Evolutionary conservation across 2,329 filamentous ascomycete species (phyloP).

Genomic region (Alternaria tenuissima): DNA sequence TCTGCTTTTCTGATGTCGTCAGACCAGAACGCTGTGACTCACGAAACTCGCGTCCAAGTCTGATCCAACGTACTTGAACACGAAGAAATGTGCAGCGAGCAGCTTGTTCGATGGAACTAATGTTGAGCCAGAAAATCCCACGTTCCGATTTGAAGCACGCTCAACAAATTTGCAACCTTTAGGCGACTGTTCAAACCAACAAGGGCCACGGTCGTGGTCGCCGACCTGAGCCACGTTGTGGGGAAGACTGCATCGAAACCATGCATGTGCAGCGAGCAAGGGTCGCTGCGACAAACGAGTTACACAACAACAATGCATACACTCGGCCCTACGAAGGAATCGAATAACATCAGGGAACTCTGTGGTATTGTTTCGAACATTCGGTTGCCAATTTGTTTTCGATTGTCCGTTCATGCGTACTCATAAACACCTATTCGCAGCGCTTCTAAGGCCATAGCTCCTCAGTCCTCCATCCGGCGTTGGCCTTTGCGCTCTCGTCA

Average conservation of each 20-base stretch:
- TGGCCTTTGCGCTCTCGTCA: constrained; percentile 51
- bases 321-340: not conserved
- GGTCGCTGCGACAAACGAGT: constrained; percentile 2
- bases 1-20: constrained; percentile 3
- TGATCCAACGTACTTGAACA: not conserved
- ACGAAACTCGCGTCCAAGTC: not conserved
- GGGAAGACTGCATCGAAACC: constrained; percentile 22
- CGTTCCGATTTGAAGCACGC: not conserved
- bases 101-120: not conserved
- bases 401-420: not conserved
- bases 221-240: constrained; percentile 41
- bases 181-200: not conserved
- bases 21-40: not conserved
- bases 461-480: constrained; percentile 65
- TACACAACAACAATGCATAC: constrained; percentile 5
- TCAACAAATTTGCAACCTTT: not conserved
- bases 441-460: constrained; percentile 50
- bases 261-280: constrained; percentile 6
- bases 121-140: too few species aligned
- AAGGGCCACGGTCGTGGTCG: constrained; percentile 22
- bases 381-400: not conserved
- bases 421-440: not conserved
- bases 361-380: not conserved
- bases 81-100: not conserved
- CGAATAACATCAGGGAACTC: not conserved